Evolutionary conservation across 306 rosid genomes (phyloP), one percentile per base, ranked within the genome.

Genomic region (Glycine soja): DNA sequence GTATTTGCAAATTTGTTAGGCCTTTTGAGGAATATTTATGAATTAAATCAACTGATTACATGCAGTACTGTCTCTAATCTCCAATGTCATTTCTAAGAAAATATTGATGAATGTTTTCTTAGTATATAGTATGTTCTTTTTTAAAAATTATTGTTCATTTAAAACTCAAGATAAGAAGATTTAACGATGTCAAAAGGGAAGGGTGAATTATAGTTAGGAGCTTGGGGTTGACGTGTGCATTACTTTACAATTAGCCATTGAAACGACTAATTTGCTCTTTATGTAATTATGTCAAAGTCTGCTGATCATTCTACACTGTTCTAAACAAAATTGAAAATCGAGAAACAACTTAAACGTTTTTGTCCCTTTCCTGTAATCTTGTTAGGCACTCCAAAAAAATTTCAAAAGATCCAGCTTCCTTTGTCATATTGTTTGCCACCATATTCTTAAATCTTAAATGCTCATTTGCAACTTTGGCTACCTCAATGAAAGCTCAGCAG

Each of bases 401-500:
- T 68, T n/a, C 59, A 14, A 36, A 36, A 36, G 12, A 12, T 19
- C 59, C 70, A 61, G 6, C 50, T 76, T 14, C 7, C 63, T 63
- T 50, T 15, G 63, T 30, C 64, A 74, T 36, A 36, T 56, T 57
- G 54, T 6, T 73, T 45, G 57, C 46, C 13, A 51, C 51, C 48
- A 16, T 62, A 42, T 75, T 56, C 42, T 59, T 43, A 3, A 68
- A 6, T 56, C 42, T 59, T 43, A 3, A 68, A 6, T 18, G 19
- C 58, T 42, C 13, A 19, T 52, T 52, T 52, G 30, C 46, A 18
- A 53, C 68, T 7, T 77, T 57, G 65, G 46, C 58, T 77, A 12
- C 8, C 7, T 13, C 59, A 9, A 1, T 74, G 50, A 16, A n/a
- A 42, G 12, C 24, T 13, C 6, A 4, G 58, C 45, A 59, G 8